Evolutionary conservation across 2,329 filamentous ascomycete species (phyloP), one percentile per base, ranked within the genome.

Genomic region (Plenodomus tracheiphilus): DNA sequence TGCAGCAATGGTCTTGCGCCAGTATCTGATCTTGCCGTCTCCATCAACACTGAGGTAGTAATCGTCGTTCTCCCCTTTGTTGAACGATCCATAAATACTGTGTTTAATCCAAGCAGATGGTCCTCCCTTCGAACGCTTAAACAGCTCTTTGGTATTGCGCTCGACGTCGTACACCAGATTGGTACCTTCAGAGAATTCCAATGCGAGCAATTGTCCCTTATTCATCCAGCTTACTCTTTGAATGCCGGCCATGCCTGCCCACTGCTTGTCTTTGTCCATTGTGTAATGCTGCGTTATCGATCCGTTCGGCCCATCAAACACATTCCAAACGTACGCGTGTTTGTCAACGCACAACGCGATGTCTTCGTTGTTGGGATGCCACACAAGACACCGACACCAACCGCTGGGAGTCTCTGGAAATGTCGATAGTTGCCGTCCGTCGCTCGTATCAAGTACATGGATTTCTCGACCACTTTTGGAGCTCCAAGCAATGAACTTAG

Each of bases 131-230:
- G 57, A 44, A n/a, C 58, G 58, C 39, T 48, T 53, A 30, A 66
- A 66, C 7, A 66, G 34, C 46, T 69, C 64, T 39, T 70, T 68
- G 3, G 53, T 34, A 32, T 68, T 68, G 9, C 41, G 58, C 9
- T 57, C 30, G 1, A 43, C 51, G 20, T 68, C 53, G 43, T 66
- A 70, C 2, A 68, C 46, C 1, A 69, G 39, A 2, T 43, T 57
- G 0, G 58, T 59, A 4, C 65, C 59, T 3, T 68, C 65, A 2
- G 43, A 49, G 11, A 56, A 53, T 7, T 50, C 18, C 3, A 69
- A 17, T 16, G 39, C 45, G 1, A 69, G 39, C 9, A 58, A 41
- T 10, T 49, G 43, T 7, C 59, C 64, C 21, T 58, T 25, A 2
- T 55, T 49, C 41, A 62, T 46, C 66, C 65, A 68, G 1, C 35